Evolutionary conservation across 805 yeast species (phyloP), one percentile per base, ranked within the genome.

Genomic region (Yamadazyma endophytica): DNA sequence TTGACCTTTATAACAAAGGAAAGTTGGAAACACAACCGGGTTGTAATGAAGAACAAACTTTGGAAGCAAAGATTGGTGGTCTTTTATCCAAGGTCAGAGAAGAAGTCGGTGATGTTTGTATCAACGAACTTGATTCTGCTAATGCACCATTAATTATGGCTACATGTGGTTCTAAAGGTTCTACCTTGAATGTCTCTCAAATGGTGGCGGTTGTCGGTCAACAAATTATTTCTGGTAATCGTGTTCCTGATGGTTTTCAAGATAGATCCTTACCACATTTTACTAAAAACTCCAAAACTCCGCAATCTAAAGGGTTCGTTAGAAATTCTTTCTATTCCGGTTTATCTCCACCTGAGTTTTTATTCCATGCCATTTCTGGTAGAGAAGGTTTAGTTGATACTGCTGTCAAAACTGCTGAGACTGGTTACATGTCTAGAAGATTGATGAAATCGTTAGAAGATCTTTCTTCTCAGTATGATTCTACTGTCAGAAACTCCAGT

Each of bases 151-250:
- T 92, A 51, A 90, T 92, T 54, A 92, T 92, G 99, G 97, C 99
- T 9, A 86, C 96, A 2, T 92, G 97, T 73, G 99, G 99, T 47
- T 90, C 97, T 24, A 92, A 92, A 60, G 99, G 99, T 61, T 92
- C 97, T 23, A 88, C 96, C 0, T 74, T 94, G 41, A 92, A 92
- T 59, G 98, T 92, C 18, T 92, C 98, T 9, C 99, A 92, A 68
- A 92, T 92, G 99, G 97, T 92, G 73, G 99, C 99, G 0, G 96
- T 90, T 55, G 98, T 92, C 17, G 98, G 98, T 33, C 99, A 92
- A 66, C 99, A 92, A 63, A 92, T 92, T 68, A 92, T 92, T 47
- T 81, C 96, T 4, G 99, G 99, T 61, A 85, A 87, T 56, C 95
- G 99, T 75, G 98, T 92, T 40, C 97, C 98, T 15, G 96, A 92